A percentile compares a stretch with the other conserved stretches of the same genome.
phyloP scores from a whole-genome alignment of 345 rosid species.

The Mangifera indica region DNA sequence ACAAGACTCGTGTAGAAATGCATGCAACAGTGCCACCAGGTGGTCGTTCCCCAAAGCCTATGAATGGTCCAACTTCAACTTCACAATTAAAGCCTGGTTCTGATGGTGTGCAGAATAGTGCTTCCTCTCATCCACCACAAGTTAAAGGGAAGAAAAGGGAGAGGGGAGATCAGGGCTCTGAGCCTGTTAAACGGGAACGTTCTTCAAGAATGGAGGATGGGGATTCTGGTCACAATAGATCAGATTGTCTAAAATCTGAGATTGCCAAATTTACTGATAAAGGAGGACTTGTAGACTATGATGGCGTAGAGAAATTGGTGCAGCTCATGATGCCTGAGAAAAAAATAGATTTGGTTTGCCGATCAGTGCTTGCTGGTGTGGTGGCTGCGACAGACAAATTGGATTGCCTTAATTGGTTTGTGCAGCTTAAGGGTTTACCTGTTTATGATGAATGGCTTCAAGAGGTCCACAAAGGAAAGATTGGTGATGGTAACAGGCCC shows the following conservation, averaged over 20 bases:
- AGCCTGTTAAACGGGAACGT: conserved; percentile 70
- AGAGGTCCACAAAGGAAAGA: conserved; percentile 85
- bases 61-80: conserved; percentile 73
- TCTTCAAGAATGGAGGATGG: conserved; percentile 55
- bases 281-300: conserved; percentile 74
- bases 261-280: conserved; percentile 69
- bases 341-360: conserved; percentile 63
- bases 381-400: conserved; percentile 75
- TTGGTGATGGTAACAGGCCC: conserved; percentile 61
- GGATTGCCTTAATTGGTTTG: conserved; percentile 76
- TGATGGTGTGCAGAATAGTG: conserved; percentile 60
- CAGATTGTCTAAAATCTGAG: conserved; percentile 64
- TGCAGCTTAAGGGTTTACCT: conserved; percentile 78
- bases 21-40: conserved; percentile 74
- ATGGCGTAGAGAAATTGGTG: conserved; percentile 77
- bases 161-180: conserved; percentile 69
- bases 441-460: conserved; percentile 97
- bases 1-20: conserved; percentile 69
- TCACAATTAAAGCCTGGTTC: conserved; percentile 69
- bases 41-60: conserved; percentile 76
- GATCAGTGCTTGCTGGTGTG: conserved; percentile 66
- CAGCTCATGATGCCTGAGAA: conserved; percentile 70
- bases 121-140: conserved; percentile 64
- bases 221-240: conserved; percentile 49
- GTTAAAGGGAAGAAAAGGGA: conserved; percentile 93